Evolutionary conservation across 805 yeast species (phyloP).

Genomic region (Barnettozyma sucrosica): DNA sequence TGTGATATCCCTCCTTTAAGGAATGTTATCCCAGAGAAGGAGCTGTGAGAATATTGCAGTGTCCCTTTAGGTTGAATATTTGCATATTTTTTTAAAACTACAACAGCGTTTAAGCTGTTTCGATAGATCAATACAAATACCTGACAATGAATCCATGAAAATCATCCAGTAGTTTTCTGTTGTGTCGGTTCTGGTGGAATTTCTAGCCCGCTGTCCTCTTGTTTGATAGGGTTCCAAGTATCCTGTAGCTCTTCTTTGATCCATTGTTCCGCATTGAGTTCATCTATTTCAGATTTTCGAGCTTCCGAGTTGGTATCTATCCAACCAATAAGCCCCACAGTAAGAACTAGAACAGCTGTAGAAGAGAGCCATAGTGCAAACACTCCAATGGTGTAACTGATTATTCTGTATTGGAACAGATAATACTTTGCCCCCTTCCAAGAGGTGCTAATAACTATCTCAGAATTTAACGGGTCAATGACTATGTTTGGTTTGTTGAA

Average conservation of each 20-base stretch:
- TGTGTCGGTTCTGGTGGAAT: not conserved
- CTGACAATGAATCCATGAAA: not conserved
- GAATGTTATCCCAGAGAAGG: not conserved
- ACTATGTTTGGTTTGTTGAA: conserved; percentile 19
- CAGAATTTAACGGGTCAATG: conserved; percentile 17
- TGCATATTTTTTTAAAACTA: too few species aligned
- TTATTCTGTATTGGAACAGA: conserved; percentile 18
- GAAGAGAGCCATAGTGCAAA: conserved; percentile 18
- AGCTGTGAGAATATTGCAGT: not conserved
- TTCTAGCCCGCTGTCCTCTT: not conserved
- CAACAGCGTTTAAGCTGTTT: not conserved
- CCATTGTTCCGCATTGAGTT: conserved; percentile 2
- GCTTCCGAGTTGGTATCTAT: conserved; percentile 14
- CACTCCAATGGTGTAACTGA: conserved; percentile 21
- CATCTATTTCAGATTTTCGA: not conserved
- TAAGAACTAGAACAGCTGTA: conserved; percentile 10
- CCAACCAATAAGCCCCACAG: conserved; percentile 13
- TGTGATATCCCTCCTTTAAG: conserved; percentile 14
- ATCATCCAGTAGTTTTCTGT: not conserved
- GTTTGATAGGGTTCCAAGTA: not conserved
- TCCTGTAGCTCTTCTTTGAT: not conserved
- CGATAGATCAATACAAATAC: not conserved
- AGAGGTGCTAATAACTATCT: conserved; percentile 13
- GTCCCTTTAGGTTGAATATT: not conserved
- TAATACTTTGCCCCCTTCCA: conserved; percentile 24